Evolutionary conservation across 352 stramenopile genomes (phyloP), one percentile per base, ranked within the genome.

Genomic region (Hyaloperonospora arabidopsidis): DNA sequence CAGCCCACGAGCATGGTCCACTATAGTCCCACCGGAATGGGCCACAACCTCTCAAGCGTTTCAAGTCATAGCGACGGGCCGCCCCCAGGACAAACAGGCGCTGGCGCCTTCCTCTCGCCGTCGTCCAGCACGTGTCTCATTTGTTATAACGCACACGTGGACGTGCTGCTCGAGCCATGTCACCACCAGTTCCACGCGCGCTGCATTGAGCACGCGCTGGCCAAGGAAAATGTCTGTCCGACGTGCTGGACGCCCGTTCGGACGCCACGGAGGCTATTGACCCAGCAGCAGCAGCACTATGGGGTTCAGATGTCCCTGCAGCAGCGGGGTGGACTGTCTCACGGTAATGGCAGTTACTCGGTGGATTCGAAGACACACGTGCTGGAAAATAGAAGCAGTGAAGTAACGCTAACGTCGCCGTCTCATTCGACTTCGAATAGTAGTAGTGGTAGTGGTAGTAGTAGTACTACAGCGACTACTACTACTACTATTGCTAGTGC

Each of bases 131-230:
- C 61, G 28, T 76, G 68, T n/a, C 57, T 69, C 2, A 38, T 75
- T 32, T 79, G 70, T 55, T 76, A 68, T 48, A 69, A 63, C 38
- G 53, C 65, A 15, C 59, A 71, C 36, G 63, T 66, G 38, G 64
- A 83, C 44, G 54, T 80, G 40, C 39, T 83, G 14, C 54, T 83
- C n/a, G 73, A 83, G 54, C 64, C 73, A 11, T 93, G 83, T 25
- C 78, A 72, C 49, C 83, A 93, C 63, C 74, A 87, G 53, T 90
- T 91, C 65, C 83, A 93, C 62, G 70, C 70, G 43, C 57, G 72
- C 35, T 93, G 83, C 50, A 81, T 91, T 60, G 80, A 89, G 46
- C 75, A 72, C 15, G 78, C 63, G 52, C 65, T 88, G 17, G 73
- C 70, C 19, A 89, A 93, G 50, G 78, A 88, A 58, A 89, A 89